Base-by-base conservation (phyloP, 768 basidiomycete species). In the Crucibulum laeve region DNA sequence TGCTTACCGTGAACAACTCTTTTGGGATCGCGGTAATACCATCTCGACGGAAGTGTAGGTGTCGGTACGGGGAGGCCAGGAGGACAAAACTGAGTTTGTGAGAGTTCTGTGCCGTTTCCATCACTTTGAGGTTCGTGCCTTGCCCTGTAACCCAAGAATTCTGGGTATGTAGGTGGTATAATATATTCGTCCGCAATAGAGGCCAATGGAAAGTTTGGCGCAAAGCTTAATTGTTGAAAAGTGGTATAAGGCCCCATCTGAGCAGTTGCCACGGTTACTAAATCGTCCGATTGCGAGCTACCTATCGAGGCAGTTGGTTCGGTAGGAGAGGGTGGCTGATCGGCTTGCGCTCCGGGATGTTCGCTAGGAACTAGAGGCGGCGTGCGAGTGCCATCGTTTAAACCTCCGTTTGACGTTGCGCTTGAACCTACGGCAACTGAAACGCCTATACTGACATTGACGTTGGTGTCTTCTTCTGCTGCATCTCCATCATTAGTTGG, bases 181-280 rank as follows among this genome's bases (percentile, higher is more conserved):
- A 91, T 78, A 61, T 89, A 95, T 32, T 92, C 89, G 55, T 93
- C 88, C 22, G 91, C 87, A 42, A 95, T 87, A 0, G 86, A 78
- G 21, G 87, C 86, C 42, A 93, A 70, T n/a, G 91, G 91, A 53
- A 95, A 90, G 40, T 76, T 83, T 7, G 91, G 91, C 3, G 92
- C 79, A 55, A 91, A 93, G 5, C 72, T 74, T 13, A 95, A 68
- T 64, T 95, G 91, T 57, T 93, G 92, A 67, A 95, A 94, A 5
- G 90, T 93, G 15, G 87, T 90, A 59, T 93, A 95, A 23, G 90
- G 80, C 15, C 88, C 87, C 63, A 82, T 80, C 44, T 84, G 81
- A 5, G 84, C 73, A 2, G 82, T 80, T 26, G 84, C 79, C 5
- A 87, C 66, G 10, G 83, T 70, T 2, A 82, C 60, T 15, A 87